These are phyloP conservation scores for Articulospora tetracladia DNA, from an alignment of 495 filamentous ascomycete species.

Conservation along the genomic window DNA sequence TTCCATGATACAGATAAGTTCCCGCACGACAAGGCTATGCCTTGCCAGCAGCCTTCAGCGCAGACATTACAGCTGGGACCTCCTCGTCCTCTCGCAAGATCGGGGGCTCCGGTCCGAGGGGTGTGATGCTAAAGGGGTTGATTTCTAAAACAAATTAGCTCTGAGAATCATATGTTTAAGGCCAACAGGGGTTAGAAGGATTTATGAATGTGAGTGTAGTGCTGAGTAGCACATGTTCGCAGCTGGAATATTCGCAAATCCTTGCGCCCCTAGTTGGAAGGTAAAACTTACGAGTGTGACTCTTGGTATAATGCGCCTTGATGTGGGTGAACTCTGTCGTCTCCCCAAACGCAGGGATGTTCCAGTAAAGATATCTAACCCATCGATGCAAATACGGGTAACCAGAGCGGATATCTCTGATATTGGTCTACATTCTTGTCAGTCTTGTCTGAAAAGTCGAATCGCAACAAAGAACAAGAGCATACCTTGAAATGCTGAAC, in stretches of 20 bases:
- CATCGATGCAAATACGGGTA: slow-evolving; percentile 68
- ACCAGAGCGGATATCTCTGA: slow-evolving; percentile 75
- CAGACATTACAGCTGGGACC: slow-evolving; percentile 20
- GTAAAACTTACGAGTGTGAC: slow-evolving; percentile 38
- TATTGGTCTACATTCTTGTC: slow-evolving; percentile 52
- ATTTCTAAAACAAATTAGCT: slow-evolving; percentile 23
- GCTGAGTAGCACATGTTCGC: no score
- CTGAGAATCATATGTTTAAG: not conserved
- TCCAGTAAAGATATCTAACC: slow-evolving; percentile 67
- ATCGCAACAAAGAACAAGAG: not conserved
- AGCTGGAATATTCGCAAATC: no score
- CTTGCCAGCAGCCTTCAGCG: slow-evolving; percentile 11
- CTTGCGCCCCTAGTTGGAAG: no score
- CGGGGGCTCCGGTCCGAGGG: slow-evolving; percentile 61
- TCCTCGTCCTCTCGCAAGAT: slow-evolving; percentile 39
- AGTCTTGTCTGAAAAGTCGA: no score
- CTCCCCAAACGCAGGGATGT: slow-evolving; percentile 57
- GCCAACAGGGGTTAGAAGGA: no score
- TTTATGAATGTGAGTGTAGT: no score
- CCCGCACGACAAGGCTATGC: no score
- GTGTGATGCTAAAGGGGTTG: slow-evolving; percentile 53
- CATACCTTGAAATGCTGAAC: slow-evolving; percentile 81
- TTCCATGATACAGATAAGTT: no score
- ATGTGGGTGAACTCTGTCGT: slow-evolving; percentile 66
- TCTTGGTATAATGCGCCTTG: slow-evolving; percentile 46